Conservation (phyloP, 345 rosid species). For the Reutealis trisperma region DNA sequence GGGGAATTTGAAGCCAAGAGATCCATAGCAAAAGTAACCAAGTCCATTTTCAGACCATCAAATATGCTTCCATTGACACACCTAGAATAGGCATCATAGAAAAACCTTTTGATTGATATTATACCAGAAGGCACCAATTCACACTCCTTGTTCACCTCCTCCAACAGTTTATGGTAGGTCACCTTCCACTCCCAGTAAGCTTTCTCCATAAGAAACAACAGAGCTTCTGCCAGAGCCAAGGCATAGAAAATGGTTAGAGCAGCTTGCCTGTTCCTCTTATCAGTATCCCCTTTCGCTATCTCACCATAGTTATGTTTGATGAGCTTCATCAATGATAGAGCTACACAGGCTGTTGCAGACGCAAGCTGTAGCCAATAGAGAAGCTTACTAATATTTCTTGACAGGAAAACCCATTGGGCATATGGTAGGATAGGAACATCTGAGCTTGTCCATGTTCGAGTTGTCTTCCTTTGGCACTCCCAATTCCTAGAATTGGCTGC, state of each 20-base stretch:
- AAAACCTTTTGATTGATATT: conserved; percentile 68
- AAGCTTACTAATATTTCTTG: conserved; percentile 67
- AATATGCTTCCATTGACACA: conserved; percentile 82
- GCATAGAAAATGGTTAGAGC: conserved; percentile 78
- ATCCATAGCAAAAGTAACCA: conserved; percentile 75
- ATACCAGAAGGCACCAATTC: conserved; percentile 65
- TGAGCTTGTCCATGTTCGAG: conserved; percentile 59
- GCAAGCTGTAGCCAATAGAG: conserved; percentile 89
- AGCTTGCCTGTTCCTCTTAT: conserved; percentile 64
- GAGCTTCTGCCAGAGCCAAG: conserved; percentile 80
- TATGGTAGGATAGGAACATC: conserved; percentile 83
- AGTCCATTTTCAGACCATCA: conserved; percentile 88
- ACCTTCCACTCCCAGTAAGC: conserved; percentile 79
- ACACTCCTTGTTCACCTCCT: conserved; percentile 67
- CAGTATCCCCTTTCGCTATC: conserved; percentile 59
- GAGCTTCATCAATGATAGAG: conserved; percentile 72
- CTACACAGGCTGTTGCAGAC: conserved; percentile 73
- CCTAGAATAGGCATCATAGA: conserved; percentile 83
- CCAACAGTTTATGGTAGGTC: conserved; percentile 55
- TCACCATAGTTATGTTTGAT: conserved; percentile 74
- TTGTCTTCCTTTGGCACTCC: conserved; percentile 31
- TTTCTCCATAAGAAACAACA: conserved; percentile 78
- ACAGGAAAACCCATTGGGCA: conserved; percentile 64
- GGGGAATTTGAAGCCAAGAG: conserved; percentile 66
- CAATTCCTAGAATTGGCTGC: conserved; percentile 19